Conservation (phyloP, 805 yeast genomes). For the Saccharomycopsis malanga region DNA sequence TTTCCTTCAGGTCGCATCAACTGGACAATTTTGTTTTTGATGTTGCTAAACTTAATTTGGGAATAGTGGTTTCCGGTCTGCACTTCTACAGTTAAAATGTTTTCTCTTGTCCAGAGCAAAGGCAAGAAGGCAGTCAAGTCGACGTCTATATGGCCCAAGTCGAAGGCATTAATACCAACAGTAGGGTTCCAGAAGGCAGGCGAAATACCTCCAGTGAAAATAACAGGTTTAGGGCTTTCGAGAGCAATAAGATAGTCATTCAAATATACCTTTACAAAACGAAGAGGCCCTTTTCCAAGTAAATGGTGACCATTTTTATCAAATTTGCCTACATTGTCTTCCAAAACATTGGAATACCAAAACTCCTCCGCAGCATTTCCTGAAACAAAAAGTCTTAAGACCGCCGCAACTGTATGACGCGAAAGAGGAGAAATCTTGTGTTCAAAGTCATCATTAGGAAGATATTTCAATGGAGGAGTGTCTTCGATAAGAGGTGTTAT, state of each 20-base stretch:
- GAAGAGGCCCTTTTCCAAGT: slow-evolving; percentile 63
- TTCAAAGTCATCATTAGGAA: slow-evolving; percentile 35
- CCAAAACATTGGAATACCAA: slow-evolving; percentile 65
- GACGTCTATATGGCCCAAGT: slow-evolving; percentile 59
- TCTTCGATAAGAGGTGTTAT: slow-evolving; percentile 33
- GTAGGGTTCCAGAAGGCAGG: slow-evolving; percentile 79
- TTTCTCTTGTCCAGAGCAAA: slow-evolving; percentile 42
- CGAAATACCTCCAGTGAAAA: slow-evolving; percentile 75
- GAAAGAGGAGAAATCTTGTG: slow-evolving; percentile 40
- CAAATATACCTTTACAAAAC: slow-evolving; percentile 57
- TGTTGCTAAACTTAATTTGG: neutral
- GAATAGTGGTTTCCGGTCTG: slow-evolving; percentile 41
- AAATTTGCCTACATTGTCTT: slow-evolving; percentile 38
- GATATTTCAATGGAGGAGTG: slow-evolving; percentile 39
- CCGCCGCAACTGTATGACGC: slow-evolving; percentile 47
- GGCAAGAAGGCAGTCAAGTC: slow-evolving; percentile 71
- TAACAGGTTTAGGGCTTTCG: slow-evolving; percentile 61
- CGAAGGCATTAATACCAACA: slow-evolving; percentile 68
- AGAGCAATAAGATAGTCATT: slow-evolving; percentile 54
- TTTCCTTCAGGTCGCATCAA: neutral
- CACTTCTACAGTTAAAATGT: slow-evolving; percentile 42
- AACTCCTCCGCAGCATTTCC: slow-evolving; percentile 81
- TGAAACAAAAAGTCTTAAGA: slow-evolving; percentile 53
- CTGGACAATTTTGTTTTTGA: neutral
- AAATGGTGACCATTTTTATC: slow-evolving; percentile 34